Conservation (phyloP, 495 filamentous ascomycete species). For the Schizothecium vesticola region DNA sequence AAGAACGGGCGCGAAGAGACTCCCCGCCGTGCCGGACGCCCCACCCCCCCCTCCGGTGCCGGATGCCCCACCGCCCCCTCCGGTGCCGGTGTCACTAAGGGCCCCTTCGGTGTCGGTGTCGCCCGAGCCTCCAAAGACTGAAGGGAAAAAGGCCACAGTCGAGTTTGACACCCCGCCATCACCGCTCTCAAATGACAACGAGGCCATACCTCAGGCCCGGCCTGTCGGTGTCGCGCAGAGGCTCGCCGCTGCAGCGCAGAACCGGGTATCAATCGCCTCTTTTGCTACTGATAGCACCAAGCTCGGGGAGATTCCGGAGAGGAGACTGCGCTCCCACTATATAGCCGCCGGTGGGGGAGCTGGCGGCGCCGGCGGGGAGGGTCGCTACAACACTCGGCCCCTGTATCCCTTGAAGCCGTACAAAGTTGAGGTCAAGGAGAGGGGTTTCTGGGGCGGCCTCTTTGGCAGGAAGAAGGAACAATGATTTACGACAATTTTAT, state of each 20-base stretch:
- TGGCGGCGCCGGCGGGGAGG: constrained; percentile 15
- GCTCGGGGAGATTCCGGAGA: constrained; percentile 32
- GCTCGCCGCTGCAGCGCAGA: constrained; percentile 7
- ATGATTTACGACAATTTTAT: not conserved
- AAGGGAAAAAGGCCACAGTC: not conserved
- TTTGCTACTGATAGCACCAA: constrained; percentile 32
- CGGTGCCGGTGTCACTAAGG: no score
- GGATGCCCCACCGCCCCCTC: not conserved
- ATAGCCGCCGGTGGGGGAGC: constrained; percentile 8
- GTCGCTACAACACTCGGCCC: constrained; percentile 27
- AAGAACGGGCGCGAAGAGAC: not conserved
- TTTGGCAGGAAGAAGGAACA: constrained; percentile 20
- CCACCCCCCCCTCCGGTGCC: not conserved
- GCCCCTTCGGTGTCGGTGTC: not conserved
- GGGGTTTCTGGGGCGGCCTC: constrained; percentile 25
- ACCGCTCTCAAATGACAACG: not conserved
- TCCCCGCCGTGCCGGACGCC: not conserved
- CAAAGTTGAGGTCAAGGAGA: constrained; percentile 23
- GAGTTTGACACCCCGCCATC: not conserved
- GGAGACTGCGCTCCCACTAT: constrained; percentile 21
- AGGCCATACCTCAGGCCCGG: not conserved
- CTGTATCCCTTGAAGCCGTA: constrained; percentile 30
- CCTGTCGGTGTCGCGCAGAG: constrained; percentile 2
- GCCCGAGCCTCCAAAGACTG: not conserved
- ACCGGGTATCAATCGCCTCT: constrained; percentile 28